Percentiles rank a stretch among this genome's conserved stretches.
Conservation (phyloP, 208 protist species). For the Novymonas esmeraldas region DNA sequence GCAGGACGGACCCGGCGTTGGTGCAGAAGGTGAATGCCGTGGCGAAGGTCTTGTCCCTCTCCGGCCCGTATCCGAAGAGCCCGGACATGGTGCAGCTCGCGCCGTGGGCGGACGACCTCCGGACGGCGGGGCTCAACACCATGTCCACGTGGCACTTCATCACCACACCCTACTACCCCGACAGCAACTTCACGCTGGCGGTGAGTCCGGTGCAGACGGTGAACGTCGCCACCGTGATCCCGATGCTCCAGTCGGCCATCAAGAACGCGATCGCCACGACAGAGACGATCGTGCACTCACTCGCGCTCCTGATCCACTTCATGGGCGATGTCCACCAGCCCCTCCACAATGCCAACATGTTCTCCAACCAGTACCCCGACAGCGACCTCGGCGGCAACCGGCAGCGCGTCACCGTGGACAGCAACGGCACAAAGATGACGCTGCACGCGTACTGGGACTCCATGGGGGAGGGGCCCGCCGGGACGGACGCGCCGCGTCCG, state of each 20-base stretch:
- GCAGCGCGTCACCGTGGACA: conserved; percentile 25
- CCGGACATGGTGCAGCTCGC: conserved; percentile 48
- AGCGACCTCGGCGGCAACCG: conserved; percentile 59
- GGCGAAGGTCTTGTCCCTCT: conserved; percentile 5
- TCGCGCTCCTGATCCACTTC: conserved; percentile 59
- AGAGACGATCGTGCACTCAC: conserved; percentile 12
- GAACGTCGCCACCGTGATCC: conserved; percentile 45
- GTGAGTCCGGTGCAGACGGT: conserved; percentile 23
- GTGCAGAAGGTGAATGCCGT: conserved; percentile 16
- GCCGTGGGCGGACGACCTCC: conserved; percentile 60
- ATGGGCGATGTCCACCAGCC: conserved; percentile 48
- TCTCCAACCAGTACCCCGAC: conserved; percentile 36
- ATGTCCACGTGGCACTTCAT: conserved; percentile 62
- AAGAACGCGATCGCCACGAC: background rate
- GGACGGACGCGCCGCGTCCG: conserved; percentile 25
- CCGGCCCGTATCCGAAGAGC: conserved; percentile 43
- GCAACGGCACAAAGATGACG: conserved; percentile 24
- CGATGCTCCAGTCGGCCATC: conserved; percentile 27
- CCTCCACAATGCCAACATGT: conserved; percentile 41
- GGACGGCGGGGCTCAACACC: conserved; percentile 24
- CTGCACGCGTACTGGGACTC: conserved; percentile 67
- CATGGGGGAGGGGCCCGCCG: conserved; percentile 34
- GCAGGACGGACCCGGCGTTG: conserved; percentile 23
- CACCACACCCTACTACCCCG: conserved; percentile 41
- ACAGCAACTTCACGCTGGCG: conserved; percentile 11